Base-by-base conservation (phyloP, 148 eudicot genomes). In the Cornus florida region DNA sequence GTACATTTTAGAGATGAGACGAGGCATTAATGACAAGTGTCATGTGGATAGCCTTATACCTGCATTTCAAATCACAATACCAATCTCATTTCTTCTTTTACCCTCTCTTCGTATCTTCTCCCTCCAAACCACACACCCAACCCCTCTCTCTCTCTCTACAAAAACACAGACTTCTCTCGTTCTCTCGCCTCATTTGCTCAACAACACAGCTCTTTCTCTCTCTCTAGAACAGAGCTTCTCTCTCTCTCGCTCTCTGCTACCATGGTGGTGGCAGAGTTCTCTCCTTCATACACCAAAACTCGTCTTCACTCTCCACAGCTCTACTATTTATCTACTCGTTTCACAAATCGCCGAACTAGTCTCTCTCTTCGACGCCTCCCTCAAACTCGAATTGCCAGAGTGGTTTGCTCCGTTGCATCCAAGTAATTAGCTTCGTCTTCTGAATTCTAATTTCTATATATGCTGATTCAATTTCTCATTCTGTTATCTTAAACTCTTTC, bases 191-290 rank as follows among this genome's bases (percentile, higher is more conserved):
- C 75, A 16, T 33, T 50, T 60, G 35, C 50, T 22, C 60, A 60
- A 17, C 6, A 53, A 6, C 16, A 11, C 53, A 7, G 53, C 80
- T 75, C 80, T 75, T 12, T 13, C 24, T 12, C 62, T 7, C 16
- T n/a, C 67, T 53, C 66, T 62, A 62, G 66, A 62, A 62, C 66
- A 62, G 66, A 62, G 66, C 32, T 5, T 66, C 62, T 24, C 28
- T 31, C 19, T n/a, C 56, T 31, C 46, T 23, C 3, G 19, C 7
- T 22, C 12, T 78, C 80, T 65, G 77, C 82, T 82, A 67, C 86
- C 82, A 93, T 91, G 97, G 97, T 92, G 67, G 86, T 93, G n/a
- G 89, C 94, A 77, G 94, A 90, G 78, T 43, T 92, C 7, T 82
- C 87, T 48, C 73, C 90, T 71, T 72, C 86, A 3, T 83, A 85